A percentile compares a stretch with the other conserved stretches of the same genome.
phyloP scores from a whole-genome alignment of 768 basidiomycete species.

The Rhizopogon rudus region DNA sequence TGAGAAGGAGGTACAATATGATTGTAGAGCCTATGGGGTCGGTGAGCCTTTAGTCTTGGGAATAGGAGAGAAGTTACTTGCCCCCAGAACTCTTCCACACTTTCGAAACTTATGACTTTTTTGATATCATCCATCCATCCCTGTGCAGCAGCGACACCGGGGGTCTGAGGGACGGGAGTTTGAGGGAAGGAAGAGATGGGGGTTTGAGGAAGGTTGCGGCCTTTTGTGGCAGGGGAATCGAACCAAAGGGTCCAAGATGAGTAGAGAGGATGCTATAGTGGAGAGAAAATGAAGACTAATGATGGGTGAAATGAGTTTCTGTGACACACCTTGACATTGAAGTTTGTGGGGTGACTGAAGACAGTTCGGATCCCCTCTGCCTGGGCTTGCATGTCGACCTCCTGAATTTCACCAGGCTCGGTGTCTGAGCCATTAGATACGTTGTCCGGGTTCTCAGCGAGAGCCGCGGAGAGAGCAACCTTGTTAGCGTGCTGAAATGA shows the following conservation, averaged over 20 bases:
- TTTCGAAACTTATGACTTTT: constrained; percentile 91
- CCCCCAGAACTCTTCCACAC: constrained; percentile 99
- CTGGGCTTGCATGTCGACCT: constrained; percentile 79
- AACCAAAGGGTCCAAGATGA: constrained; percentile 98
- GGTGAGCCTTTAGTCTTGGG: constrained; percentile 7
- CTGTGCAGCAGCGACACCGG: constrained; percentile 66
- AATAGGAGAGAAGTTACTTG: constrained; percentile 32
- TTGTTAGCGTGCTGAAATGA: constrained; percentile 74
- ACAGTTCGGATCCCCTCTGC: constrained; percentile 86
- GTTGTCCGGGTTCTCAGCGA: constrained; percentile 48
- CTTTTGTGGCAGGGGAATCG: constrained; percentile 90
- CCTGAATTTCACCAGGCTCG: constrained; percentile 85
- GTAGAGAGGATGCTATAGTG: constrained; percentile 79
- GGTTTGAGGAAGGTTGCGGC: constrained; percentile 82
- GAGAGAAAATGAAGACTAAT: constrained; percentile 1
- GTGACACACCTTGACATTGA: constrained; percentile 86
- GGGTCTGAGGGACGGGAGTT: constrained; percentile 70
- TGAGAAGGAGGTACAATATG: constrained; percentile 95
- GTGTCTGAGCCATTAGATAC: constrained; percentile 34
- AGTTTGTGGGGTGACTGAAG: constrained; percentile 87
- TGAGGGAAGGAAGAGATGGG: constrained; percentile 74
- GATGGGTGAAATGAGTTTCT: not conserved
- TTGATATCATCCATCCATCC: constrained; percentile 99
- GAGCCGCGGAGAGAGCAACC: constrained; percentile 71
- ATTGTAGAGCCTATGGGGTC: constrained; percentile 73